Percentiles rank a stretch among this genome's conserved stretches.
Evolutionary conservation across 2,329 filamentous ascomycete genomes (phyloP).

Genomic region (Aspergillus fumigatiaffinis): DNA sequence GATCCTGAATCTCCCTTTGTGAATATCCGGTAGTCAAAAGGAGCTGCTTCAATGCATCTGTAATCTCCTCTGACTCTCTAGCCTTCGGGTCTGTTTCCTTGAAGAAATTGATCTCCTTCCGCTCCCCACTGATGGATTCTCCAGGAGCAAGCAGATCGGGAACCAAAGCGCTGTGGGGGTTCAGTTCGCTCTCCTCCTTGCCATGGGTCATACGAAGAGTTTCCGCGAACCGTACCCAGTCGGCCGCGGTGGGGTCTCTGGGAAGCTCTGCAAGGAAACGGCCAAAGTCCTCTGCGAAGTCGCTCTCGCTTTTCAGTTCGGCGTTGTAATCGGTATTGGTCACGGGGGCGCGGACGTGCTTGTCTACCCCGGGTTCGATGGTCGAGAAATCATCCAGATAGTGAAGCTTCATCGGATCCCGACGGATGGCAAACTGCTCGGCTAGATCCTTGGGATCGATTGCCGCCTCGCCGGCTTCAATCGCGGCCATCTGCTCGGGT

Average conservation of each 20-base stretch:
- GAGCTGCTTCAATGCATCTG: conserved; percentile 46
- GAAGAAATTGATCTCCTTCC: conserved; percentile 22
- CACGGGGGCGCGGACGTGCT: conserved; percentile 52
- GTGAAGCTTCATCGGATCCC: conserved; percentile 66
- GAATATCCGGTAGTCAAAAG: conserved; percentile 56
- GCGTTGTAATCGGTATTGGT: conserved; percentile 54
- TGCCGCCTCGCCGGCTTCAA: conserved; percentile 74
- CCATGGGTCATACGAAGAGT: conserved; percentile 49
- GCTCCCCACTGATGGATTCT: conserved; percentile 30
- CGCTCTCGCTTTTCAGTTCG: conserved; percentile 58
- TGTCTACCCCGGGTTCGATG: conserved; percentile 74
- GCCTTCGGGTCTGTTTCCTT: conserved; percentile 26
- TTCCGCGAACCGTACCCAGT: conserved; percentile 42
- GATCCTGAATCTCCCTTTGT: conserved; percentile 42
- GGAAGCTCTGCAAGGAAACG: conserved; percentile 47
- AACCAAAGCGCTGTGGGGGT: conserved; percentile 47
- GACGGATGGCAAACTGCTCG: conserved; percentile 66
- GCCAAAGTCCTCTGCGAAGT: conserved; percentile 58
- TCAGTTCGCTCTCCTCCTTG: conserved; percentile 47
- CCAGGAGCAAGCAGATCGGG: conserved; percentile 49
- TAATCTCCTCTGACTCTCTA: conserved; percentile 30
- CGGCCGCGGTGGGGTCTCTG: conserved; percentile 44
- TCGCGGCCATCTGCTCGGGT: conserved; percentile 72
- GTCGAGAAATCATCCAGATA: conserved; percentile 81
- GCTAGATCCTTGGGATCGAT: conserved; percentile 72